A percentile compares a stretch with the other conserved stretches of the same genome.
phyloP scores from a whole-genome alignment of 2,329 filamentous ascomycete genomes.

The Xylariaceae sp. region DNA sequence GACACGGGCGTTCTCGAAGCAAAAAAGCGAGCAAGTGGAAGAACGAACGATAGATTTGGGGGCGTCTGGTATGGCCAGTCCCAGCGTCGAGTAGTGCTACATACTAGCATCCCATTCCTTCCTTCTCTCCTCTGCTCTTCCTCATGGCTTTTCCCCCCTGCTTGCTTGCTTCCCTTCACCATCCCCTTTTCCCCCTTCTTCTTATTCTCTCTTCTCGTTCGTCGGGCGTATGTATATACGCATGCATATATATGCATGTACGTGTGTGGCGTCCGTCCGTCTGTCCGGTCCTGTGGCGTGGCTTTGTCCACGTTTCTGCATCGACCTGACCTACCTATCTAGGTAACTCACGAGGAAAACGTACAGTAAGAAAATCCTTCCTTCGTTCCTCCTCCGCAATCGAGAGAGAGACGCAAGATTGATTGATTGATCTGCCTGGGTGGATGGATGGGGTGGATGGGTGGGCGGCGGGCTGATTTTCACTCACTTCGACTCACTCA shows the following conservation, averaged over 20 bases:
- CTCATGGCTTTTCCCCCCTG: not conserved
- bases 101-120: not conserved
- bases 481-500: not conserved
- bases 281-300: too few relatives aligned
- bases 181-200: not conserved
- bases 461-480: not conserved
- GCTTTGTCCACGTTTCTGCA: too few relatives aligned
- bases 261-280: too few relatives aligned
- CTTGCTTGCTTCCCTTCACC: too few relatives aligned
- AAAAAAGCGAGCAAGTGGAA: too few relatives aligned
- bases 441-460: too few relatives aligned
- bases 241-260: too few relatives aligned
- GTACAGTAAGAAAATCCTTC: not conserved
- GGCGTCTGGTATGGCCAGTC: too few relatives aligned
- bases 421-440: not conserved
- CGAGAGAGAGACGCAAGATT: not conserved
- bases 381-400: not conserved
- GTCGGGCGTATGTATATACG: too few relatives aligned
- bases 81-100: too few relatives aligned
- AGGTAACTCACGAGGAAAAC: not conserved
- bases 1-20: too few relatives aligned
- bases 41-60: too few relatives aligned
- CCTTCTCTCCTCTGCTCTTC: not conserved
- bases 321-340: slow-evolving; percentile 1
- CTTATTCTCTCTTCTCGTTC: slow-evolving; percentile 12